Evolutionary conservation across 441 rosid species (phyloP).

Genomic region (Arabidopsis lyrata): DNA sequence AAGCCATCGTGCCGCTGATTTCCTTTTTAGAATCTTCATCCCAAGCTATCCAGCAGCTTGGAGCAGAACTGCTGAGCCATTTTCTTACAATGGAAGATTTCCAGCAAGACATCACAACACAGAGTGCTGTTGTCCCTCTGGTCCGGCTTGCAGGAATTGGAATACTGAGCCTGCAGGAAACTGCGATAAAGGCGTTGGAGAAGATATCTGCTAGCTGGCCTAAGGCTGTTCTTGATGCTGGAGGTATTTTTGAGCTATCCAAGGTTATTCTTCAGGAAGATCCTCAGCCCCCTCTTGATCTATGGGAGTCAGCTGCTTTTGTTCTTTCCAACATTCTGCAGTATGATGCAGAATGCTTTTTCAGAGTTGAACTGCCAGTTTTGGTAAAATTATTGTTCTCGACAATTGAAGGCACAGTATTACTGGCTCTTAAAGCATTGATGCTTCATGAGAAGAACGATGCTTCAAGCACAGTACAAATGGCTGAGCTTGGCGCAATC

Average conservation of each 20-base stretch:
- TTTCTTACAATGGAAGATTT: conserved; percentile 85
- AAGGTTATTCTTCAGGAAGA: conserved; percentile 95
- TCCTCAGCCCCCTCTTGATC: conserved; percentile 83
- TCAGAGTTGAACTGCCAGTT: conserved; percentile 95
- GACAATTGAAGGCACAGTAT: conserved; percentile 78
- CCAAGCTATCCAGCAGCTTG: conserved; percentile 95
- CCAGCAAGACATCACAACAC: conserved; percentile 83
- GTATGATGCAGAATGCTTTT: conserved; percentile 87
- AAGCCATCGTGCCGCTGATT: conserved; percentile 90
- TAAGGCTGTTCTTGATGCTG: conserved; percentile 93
- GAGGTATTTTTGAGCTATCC: conserved; percentile 91
- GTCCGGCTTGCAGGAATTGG: conserved; percentile 87
- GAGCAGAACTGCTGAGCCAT: conserved; percentile 97
- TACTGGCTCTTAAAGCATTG: conserved; percentile 91
- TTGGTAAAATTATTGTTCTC: conserved; percentile 77
- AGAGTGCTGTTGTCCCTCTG: conserved; percentile 88
- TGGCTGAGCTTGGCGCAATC: conserved; percentile 98
- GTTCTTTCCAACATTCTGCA: conserved; percentile 89
- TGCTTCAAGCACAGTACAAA: conserved; percentile 91
- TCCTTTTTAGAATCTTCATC: conserved; percentile 94
- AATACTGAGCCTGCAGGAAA: conserved; percentile 90
- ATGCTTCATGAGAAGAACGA: conserved; percentile 95
- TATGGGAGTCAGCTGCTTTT: conserved; percentile 98
- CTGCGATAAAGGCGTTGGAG: conserved; percentile 94
- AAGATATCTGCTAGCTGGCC: conserved; percentile 91